Conservation (phyloP, 139 green algal genomes). For the Marvania coccoides region DNA sequence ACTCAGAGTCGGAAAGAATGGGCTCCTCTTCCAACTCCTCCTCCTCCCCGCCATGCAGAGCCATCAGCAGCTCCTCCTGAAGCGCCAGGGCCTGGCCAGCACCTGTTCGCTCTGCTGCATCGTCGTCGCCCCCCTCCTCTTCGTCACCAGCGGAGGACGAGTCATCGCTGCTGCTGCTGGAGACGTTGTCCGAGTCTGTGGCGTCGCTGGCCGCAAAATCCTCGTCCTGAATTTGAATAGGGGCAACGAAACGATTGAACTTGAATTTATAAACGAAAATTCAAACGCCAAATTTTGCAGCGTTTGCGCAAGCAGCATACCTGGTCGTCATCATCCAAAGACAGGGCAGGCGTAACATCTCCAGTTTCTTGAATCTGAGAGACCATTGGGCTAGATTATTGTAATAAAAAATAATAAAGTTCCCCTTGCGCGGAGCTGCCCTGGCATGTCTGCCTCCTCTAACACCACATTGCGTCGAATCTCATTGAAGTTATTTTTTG, state of each 20-base stretch:
- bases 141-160: not conserved
- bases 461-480: no score
- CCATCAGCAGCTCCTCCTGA: no score
- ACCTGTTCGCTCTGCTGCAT: no score
- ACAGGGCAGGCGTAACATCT: not conserved
- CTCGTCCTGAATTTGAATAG: not conserved
- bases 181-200: not conserved
- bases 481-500: no score
- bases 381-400: no score
- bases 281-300: not conserved
- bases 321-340: not conserved
- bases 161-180: not conserved
- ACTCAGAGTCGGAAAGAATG: conserved; percentile 25
- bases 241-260: not conserved
- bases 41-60: not conserved
- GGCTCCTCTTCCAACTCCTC: conserved; percentile 12
- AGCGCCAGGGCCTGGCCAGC: not conserved
- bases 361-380: not conserved
- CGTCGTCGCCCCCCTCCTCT: not conserved
- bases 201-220: not conserved
- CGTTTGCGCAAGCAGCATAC: not conserved
- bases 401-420: no score
- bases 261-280: not conserved
- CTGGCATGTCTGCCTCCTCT: no score
- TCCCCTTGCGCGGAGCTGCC: no score